Evolutionary conservation across 768 basidiomycete species (phyloP), one percentile per base, ranked within the genome.

Genomic region (Termitomyces sp.): DNA sequence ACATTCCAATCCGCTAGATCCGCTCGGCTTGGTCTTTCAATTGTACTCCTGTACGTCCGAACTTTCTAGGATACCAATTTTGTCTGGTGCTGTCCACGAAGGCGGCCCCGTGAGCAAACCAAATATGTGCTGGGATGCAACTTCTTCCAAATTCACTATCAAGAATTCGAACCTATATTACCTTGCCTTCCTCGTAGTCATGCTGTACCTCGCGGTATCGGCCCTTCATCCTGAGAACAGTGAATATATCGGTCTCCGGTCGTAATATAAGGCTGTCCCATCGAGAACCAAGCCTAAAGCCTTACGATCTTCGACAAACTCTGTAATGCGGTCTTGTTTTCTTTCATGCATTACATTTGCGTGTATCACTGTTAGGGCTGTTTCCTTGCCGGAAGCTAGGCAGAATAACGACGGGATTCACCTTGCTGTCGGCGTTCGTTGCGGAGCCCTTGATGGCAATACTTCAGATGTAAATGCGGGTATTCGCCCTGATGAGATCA

Each of bases 381-480:
- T 55, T 32, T 20, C 20, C 20, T 14, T 49, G 2, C 59, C 54
- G 16, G 30, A 43, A 23, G 36, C 28, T n/a, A 41, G 47, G 33
- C 18, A 40, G 36, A 7, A 36, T 18, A 73, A 72, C 50, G 65
- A 73, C 54, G 70, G 69, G 3, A 69, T 82, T 14, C 75, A 75
- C 50, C 79, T 84, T 20, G 81, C 79, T 18, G 73, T 84, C 3
- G 66, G 67, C 20, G 81, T 81, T 7, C 62, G 62, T 1, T 84
- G 82, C 30, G 81, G 79, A 4, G 61, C 68, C 3, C 65, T 82
- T 1, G 63, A 61, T 53, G 79, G 79, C 2, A 72, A 63, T 4
- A 69, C 74, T 4, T 70, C 79, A 2, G 78, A 83, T 59, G 72
- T 81, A 16, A 84, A 82, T 47, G 79, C 78, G 0, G 83, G 83